Evolutionary conservation across 2,329 filamentous ascomycete species (phyloP).

Genomic region (Lasiodiplodia gonubiensis): DNA sequence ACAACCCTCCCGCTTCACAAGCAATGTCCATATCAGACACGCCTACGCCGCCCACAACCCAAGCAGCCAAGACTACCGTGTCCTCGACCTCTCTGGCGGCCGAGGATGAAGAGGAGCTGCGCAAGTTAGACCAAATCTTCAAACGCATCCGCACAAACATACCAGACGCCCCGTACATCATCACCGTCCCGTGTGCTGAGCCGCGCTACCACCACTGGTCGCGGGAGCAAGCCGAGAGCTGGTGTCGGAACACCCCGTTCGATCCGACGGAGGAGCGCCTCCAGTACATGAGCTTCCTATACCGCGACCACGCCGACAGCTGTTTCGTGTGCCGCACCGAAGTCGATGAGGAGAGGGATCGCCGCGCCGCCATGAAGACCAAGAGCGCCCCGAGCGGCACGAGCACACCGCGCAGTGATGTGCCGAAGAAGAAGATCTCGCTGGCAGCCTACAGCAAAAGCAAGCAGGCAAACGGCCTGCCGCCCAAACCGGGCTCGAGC

Average conservation of each 20-base stretch:
- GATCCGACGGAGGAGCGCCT: slow-evolving; percentile 60
- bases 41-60: slow-evolving; percentile 39
- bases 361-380: slow-evolving; percentile 47
- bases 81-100: slow-evolving; percentile 31
- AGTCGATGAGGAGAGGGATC: slow-evolving; percentile 60
- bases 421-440: slow-evolving; percentile 66
- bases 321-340: slow-evolving; percentile 56
- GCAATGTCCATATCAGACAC: slow-evolving; percentile 43
- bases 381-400: slow-evolving; percentile 32
- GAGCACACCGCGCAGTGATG: slow-evolving; percentile 48
- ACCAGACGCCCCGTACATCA: slow-evolving; percentile 53
- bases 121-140: slow-evolving; percentile 48
- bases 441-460: slow-evolving; percentile 64
- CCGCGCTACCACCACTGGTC: slow-evolving; percentile 50
- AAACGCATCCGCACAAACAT: slow-evolving; percentile 51
- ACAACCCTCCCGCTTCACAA: slow-evolving; percentile 24
- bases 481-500: slow-evolving; percentile 14
- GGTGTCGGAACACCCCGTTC: slow-evolving; percentile 59
- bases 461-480: slow-evolving; percentile 51
- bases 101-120: slow-evolving; percentile 45
- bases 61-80: slow-evolving; percentile 30
- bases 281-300: slow-evolving; percentile 68
- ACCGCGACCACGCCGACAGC: slow-evolving; percentile 61
- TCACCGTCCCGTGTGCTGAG: slow-evolving; percentile 55
- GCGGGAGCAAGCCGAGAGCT: slow-evolving; percentile 48